Percentiles rank a stretch among this genome's conserved stretches.
These are phyloP conservation scores for Yamadazyma laniorum DNA, from an alignment of 805 yeast species.

Conservation along the genomic window DNA sequence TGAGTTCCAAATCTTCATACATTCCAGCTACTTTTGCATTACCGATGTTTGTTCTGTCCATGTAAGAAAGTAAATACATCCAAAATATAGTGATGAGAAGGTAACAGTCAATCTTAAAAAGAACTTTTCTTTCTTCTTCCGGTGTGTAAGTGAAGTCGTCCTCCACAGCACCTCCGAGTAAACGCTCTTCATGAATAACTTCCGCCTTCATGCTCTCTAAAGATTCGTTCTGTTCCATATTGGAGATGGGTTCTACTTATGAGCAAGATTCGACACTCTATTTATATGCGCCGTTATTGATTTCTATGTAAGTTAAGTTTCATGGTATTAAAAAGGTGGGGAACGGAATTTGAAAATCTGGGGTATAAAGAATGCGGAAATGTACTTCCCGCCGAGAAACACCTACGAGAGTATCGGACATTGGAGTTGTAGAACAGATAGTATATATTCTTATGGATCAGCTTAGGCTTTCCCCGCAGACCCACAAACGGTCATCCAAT, in stretches of 20 bases:
- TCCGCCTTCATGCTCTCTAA: slow-evolving; percentile 7
- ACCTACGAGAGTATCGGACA: too few relatives aligned
- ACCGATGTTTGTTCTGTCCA: slow-evolving; percentile 47
- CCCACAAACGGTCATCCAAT: slow-evolving; percentile 25
- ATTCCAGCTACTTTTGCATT: slow-evolving; percentile 69
- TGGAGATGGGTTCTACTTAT: too few relatives aligned
- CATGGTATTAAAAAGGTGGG: not conserved
- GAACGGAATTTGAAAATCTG: not conserved
- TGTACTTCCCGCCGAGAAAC: slow-evolving; percentile 1
- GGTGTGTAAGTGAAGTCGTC: slow-evolving; percentile 6
- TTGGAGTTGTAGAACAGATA: too few relatives aligned
- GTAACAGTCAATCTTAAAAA: slow-evolving; percentile 9
- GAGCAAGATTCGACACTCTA: too few relatives aligned
- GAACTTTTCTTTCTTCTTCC: slow-evolving; percentile 7
- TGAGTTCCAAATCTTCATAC: slow-evolving; percentile 50
- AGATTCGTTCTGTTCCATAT: slow-evolving; percentile 6
- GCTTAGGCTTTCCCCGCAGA: slow-evolving; percentile 22
- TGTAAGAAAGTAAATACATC: slow-evolving; percentile 8
- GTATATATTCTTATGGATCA: not conserved
- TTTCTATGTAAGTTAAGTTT: too few relatives aligned
- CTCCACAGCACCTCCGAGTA: not conserved
- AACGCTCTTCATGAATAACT: slow-evolving; percentile 3
- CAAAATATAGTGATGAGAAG: slow-evolving; percentile 7
- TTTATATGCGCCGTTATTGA: too few relatives aligned
- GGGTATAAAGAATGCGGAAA: slow-evolving; percentile 1